phyloP scores from a whole-genome alignment of 1,139 yeast genomes.

The Hyphopichia burtonii region DNA sequence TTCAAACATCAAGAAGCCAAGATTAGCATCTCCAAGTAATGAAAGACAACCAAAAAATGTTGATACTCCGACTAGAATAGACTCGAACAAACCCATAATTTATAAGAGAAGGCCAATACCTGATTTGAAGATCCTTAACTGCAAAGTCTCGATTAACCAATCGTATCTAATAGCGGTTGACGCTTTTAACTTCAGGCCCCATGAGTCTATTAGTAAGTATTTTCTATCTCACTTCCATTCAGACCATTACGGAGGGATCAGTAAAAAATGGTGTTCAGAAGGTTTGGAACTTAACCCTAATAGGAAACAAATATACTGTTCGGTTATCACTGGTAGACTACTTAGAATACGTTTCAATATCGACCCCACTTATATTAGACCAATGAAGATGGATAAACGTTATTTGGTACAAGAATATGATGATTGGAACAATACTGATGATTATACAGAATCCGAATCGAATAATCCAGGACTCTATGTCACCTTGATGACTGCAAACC shows the following conservation, averaged over 20 bases:
- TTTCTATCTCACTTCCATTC: slow-evolving; percentile 84
- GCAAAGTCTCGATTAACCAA: slow-evolving; percentile 23
- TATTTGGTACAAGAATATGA: slow-evolving; percentile 25
- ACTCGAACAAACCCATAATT: background rate
- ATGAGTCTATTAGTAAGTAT: slow-evolving; percentile 48
- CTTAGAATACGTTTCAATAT: slow-evolving; percentile 55
- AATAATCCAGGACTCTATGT: slow-evolving; percentile 52
- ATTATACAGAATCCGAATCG: slow-evolving; percentile 12
- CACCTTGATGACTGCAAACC: slow-evolving; percentile 78
- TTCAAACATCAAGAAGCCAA: slow-evolving; percentile 2
- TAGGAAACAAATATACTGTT: slow-evolving; percentile 57
- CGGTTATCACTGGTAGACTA: slow-evolving; percentile 63
- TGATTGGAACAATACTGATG: slow-evolving; percentile 10
- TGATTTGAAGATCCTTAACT: slow-evolving; percentile 49
- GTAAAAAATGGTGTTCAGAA: slow-evolving; percentile 67
- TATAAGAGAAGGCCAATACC: slow-evolving; percentile 46
- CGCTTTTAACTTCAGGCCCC: slow-evolving; percentile 59
- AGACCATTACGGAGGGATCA: slow-evolving; percentile 88
- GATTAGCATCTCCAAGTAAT: slow-evolving; percentile 8
- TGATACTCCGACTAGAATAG: background rate
- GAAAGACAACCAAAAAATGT: background rate
- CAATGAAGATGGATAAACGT: slow-evolving; percentile 44
- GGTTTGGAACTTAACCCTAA: slow-evolving; percentile 40
- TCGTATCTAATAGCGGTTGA: slow-evolving; percentile 55
- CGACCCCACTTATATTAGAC: slow-evolving; percentile 48